Conservation (phyloP, 2,329 filamentous ascomycete genomes). For the Diaporthe citriasiana region DNA sequence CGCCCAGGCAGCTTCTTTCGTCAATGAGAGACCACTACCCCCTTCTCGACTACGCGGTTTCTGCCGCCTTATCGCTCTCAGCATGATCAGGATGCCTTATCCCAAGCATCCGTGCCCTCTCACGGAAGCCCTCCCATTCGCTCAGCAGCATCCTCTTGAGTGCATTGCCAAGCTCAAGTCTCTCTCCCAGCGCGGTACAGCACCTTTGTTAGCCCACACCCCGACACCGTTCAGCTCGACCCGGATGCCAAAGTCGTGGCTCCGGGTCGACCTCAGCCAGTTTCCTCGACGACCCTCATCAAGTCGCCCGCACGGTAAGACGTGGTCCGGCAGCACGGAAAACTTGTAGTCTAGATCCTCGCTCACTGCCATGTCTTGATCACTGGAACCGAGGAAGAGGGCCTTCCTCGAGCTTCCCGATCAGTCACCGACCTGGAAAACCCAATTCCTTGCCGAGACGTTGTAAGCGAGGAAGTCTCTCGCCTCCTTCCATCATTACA, state of each 20-base stretch:
- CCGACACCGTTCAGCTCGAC: slow-evolving; percentile 61
- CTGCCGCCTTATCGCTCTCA: slow-evolving; percentile 38
- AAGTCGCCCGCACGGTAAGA: slow-evolving; percentile 63
- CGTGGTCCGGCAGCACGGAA: slow-evolving; percentile 53
- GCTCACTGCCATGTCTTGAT: slow-evolving; percentile 1
- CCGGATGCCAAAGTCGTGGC: slow-evolving; percentile 61
- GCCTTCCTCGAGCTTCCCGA: slow-evolving; percentile 38
- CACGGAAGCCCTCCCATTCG: slow-evolving; percentile 32
- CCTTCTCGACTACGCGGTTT: too few relatives aligned
- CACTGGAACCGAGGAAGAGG: slow-evolving; percentile 51
- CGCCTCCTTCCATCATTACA: not conserved
- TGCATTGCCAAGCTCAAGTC: slow-evolving; percentile 42
- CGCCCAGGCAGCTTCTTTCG: too few relatives aligned
- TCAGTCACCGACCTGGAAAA: too few relatives aligned
- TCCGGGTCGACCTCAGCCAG: slow-evolving; percentile 55
- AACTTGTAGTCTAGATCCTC: slow-evolving; percentile 58
- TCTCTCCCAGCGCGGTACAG: slow-evolving; percentile 42
- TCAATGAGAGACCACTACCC: too few relatives aligned
- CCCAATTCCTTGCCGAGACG: not conserved
- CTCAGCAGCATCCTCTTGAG: slow-evolving; percentile 43
- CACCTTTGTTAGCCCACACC: slow-evolving; percentile 46
- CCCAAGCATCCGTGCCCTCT: slow-evolving; percentile 38
- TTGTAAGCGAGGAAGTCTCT: not conserved
- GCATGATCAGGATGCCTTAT: slow-evolving; percentile 33
- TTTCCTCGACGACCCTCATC: slow-evolving; percentile 53